Conservation (phyloP, 208 protist species). For the Acanthamoeba divionensis region DNA sequence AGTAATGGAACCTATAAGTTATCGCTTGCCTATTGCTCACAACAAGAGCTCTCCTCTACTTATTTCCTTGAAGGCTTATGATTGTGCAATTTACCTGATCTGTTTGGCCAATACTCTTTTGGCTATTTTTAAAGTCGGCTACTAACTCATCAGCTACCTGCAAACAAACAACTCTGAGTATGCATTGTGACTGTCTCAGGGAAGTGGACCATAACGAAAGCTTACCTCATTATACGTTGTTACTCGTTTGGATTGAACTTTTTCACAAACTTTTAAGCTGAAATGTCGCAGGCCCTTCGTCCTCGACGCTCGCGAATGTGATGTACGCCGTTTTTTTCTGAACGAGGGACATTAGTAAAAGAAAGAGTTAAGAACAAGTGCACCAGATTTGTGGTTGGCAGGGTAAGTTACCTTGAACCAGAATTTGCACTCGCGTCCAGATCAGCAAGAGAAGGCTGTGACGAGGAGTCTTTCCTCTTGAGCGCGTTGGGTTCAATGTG, state of each 20-base stretch:
- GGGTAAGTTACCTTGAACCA: no score
- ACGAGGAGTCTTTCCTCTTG: no score
- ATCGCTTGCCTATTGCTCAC: not conserved
- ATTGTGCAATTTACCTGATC: not conserved
- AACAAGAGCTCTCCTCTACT: not conserved
- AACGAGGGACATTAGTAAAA: not conserved
- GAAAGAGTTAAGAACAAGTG: no score
- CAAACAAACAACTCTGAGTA: not conserved
- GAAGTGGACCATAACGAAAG: not conserved
- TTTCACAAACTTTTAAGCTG: constrained; percentile 81
- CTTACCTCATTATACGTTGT: constrained; percentile 81
- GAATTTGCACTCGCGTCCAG: no score
- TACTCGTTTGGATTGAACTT: constrained; percentile 78
- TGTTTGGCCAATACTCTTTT: not conserved
- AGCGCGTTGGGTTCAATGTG: no score
- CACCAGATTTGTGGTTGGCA: no score
- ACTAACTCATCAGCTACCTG: constrained; percentile 83
- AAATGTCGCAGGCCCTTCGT: constrained; percentile 82
- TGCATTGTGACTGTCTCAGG: not conserved
- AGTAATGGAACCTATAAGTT: not conserved
- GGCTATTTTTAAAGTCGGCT: constrained; percentile 53
- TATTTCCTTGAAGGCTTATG: not conserved
- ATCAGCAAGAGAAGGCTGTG: no score
- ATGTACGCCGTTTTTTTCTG: not conserved
- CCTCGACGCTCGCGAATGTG: not conserved